Evolutionary conservation across 768 basidiomycete species (phyloP).

Genomic region (Ramaria rubella): DNA sequence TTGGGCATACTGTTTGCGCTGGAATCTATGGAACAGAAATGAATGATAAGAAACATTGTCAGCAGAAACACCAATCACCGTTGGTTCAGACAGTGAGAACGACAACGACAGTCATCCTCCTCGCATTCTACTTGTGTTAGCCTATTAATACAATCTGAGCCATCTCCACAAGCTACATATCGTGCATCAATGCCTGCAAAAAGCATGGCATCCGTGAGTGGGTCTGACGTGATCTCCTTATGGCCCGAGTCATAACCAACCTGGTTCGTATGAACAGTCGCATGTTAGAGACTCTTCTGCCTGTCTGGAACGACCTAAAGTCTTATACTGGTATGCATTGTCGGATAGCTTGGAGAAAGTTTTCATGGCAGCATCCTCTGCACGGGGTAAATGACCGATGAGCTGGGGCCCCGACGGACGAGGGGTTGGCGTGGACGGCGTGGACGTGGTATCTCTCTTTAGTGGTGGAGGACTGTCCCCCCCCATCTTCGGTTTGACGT

Average conservation of each 20-base stretch:
- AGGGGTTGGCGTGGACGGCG: constrained; percentile 7
- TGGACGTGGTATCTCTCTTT: constrained; percentile 1
- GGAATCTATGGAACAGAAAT: constrained; percentile 53
- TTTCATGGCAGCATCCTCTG: constrained; percentile 62
- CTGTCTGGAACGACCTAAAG: constrained; percentile 83
- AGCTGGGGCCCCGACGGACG: constrained; percentile 47
- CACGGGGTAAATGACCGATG: constrained; percentile 73
- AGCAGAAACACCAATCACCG: constrained; percentile 42
- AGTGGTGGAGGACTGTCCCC: constrained; percentile 1
- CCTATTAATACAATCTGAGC: constrained; percentile 94
- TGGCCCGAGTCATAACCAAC: constrained; percentile 44
- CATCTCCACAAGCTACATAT: constrained; percentile 71
- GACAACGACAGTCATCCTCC: constrained; percentile 82
- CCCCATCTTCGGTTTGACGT: not conserved
- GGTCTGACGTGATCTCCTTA: not conserved
- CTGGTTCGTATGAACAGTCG: constrained; percentile 80
- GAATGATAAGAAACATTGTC: not conserved
- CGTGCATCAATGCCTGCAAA: constrained; percentile 51
- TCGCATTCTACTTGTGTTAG: constrained; percentile 96
- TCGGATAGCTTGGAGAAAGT: constrained; percentile 66
- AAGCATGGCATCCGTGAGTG: constrained; percentile 21
- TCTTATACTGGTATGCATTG: constrained; percentile 84
- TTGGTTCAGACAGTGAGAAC: constrained; percentile 82
- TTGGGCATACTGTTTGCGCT: constrained; percentile 73
- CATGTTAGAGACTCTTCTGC: constrained; percentile 90